A percentile compares a stretch with the other conserved stretches of the same genome.
Conservation (phyloP, 108 stramenopile genomes). For the Nannochloropsis gaditana region DNA sequence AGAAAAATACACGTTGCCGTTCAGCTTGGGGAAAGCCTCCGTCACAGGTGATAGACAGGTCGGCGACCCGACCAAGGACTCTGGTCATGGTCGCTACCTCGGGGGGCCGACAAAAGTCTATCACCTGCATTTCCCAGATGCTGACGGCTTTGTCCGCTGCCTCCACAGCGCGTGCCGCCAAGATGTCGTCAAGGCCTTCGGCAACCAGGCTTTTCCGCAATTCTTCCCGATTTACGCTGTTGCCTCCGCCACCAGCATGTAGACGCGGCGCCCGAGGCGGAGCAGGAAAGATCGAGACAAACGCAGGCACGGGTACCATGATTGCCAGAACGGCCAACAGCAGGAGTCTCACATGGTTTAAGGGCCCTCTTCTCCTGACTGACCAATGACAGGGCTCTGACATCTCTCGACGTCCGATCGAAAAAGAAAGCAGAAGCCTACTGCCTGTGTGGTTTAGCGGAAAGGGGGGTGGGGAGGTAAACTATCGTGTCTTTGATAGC, state of each 20-base stretch:
- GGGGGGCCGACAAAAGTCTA: background rate
- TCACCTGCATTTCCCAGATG: slow-evolving; percentile 3
- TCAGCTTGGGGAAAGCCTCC: slow-evolving; percentile 28
- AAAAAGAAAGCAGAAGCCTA: no score
- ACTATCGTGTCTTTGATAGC: no score
- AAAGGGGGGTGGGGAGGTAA: no score
- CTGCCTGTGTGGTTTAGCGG: no score
- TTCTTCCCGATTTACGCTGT: background rate
- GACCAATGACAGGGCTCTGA: no score
- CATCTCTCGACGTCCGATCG: no score
- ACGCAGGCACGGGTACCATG: no score
- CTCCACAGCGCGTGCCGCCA: background rate
- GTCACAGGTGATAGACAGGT: background rate
- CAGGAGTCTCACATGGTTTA: no score
- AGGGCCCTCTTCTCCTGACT: no score
- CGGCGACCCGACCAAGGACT: background rate
- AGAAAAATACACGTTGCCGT: slow-evolving; percentile 32
- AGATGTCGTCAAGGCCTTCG: background rate
- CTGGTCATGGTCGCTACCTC: background rate
- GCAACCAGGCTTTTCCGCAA: background rate
- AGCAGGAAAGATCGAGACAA: no score
- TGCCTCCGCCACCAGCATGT: background rate
- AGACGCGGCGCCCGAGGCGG: background rate
- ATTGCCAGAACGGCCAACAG: no score
- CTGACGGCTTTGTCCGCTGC: background rate